Conservation (phyloP, 371 early-diverging fungal species). For the Mortierella sp. region DNA sequence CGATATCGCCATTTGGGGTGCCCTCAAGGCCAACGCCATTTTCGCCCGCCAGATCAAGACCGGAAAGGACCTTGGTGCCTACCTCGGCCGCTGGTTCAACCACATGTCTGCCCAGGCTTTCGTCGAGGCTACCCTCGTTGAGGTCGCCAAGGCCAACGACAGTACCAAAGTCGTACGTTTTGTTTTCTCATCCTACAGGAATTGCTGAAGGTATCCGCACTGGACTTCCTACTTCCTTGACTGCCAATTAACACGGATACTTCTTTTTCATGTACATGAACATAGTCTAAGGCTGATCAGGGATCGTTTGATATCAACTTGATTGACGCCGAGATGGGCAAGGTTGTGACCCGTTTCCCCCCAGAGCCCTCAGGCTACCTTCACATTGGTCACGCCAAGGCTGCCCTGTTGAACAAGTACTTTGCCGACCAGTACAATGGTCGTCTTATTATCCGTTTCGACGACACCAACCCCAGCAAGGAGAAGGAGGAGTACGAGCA, state of each 20-base stretch:
- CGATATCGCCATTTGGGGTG: conserved; percentile 92
- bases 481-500: conserved; percentile 98
- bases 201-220: neutral
- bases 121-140: conserved; percentile 66
- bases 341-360: conserved; percentile 98
- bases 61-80: conserved; percentile 77
- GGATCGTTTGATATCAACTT: conserved; percentile 96
- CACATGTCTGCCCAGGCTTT: conserved; percentile 76
- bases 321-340: conserved; percentile 84
- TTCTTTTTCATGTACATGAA: neutral
- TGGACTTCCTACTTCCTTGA: neutral
- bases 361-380: conserved; percentile 99
- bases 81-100: conserved; percentile 90
- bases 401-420: conserved; percentile 98
- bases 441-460: conserved; percentile 97
- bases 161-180: conserved; percentile 43
- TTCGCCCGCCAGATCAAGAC: conserved; percentile 86
- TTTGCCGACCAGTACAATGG: conserved; percentile 96
- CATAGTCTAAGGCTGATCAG: conserved; percentile 82
- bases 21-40: conserved; percentile 85
- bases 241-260: neutral
- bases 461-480: conserved; percentile 99
- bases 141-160: conserved; percentile 63
- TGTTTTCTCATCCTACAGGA: neutral
- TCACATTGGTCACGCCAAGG: conserved; percentile 99